These are phyloP conservation scores for Crithidia bombi DNA, from an alignment of 208 protist genomes.

Conservation along the genomic window DNA sequence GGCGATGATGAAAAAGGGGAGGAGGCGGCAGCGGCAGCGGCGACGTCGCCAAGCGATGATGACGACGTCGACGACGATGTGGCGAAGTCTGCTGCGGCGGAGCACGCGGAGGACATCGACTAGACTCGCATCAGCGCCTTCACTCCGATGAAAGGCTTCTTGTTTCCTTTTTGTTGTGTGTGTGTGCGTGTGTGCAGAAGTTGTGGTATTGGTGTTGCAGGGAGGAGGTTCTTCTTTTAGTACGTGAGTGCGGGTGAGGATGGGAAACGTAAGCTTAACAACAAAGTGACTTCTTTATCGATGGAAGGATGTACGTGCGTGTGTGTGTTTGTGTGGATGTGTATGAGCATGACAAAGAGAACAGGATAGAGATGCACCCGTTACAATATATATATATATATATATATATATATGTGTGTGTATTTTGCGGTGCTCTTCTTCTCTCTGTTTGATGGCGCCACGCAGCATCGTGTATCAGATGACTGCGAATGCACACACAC, in stretches of 20 bases:
- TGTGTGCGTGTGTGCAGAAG: not conserved
- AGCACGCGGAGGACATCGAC: slow-evolving; percentile 26
- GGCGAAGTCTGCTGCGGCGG: slow-evolving; percentile 8
- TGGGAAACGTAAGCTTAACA: too few species aligned
- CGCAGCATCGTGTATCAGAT: too few species aligned
- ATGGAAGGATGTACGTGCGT: too few species aligned
- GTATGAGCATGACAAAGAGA: not conserved
- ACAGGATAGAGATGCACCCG: too few species aligned
- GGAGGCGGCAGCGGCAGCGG: not conserved
- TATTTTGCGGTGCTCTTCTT: too few species aligned
- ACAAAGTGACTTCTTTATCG: too few species aligned
- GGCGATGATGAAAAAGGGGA: not conserved
- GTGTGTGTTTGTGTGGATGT: slow-evolving; percentile 9
- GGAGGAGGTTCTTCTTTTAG: not conserved
- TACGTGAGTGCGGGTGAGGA: too few species aligned
- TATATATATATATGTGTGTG: slow-evolving; percentile 24
- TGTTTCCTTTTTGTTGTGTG: slow-evolving; percentile 15
- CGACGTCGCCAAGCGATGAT: not conserved
- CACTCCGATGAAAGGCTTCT: slow-evolving; percentile 1
- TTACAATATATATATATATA: slow-evolving; percentile 23
- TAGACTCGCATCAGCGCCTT: too few species aligned
- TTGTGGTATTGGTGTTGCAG: not conserved
- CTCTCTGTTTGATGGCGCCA: too few species aligned
- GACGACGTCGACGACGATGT: slow-evolving; percentile 13
- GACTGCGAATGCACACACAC: too few species aligned